Conservation (phyloP, 1,139 yeast species). For the Blastobotrys proliferans region DNA sequence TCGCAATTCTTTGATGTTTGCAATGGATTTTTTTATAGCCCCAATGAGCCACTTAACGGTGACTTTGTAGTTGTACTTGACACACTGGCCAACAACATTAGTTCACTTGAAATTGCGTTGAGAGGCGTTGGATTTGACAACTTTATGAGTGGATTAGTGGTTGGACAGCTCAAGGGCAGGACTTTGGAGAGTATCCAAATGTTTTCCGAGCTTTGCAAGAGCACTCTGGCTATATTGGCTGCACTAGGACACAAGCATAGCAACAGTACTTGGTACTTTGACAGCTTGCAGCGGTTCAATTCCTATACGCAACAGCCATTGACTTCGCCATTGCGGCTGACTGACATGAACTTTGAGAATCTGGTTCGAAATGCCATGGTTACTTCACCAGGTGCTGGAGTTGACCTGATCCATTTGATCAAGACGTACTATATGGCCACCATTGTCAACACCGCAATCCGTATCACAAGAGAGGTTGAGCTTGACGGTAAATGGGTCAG, state of each 20-base stretch:
- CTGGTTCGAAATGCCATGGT: slow-evolving; percentile 25
- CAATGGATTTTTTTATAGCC: neutral
- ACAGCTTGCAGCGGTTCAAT: neutral
- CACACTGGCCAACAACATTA: slow-evolving; percentile 50
- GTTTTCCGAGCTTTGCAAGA: slow-evolving; percentile 33
- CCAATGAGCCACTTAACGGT: neutral
- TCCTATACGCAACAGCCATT: neutral
- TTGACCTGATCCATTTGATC: slow-evolving; percentile 22
- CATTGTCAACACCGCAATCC: slow-evolving; percentile 21
- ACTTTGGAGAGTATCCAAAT: slow-evolving; percentile 47
- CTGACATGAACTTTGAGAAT: slow-evolving; percentile 18
- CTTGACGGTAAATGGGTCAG: slow-evolving; percentile 21
- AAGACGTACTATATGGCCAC: slow-evolving; percentile 22
- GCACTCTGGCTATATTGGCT: slow-evolving; percentile 9
- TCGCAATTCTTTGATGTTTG: neutral
- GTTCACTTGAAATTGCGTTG: slow-evolving; percentile 60
- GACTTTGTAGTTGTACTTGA: slow-evolving; percentile 10
- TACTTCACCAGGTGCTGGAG: slow-evolving; percentile 22
- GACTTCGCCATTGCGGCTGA: slow-evolving; percentile 10
- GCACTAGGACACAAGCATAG: neutral
- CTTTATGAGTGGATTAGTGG: slow-evolving; percentile 39
- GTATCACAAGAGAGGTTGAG: slow-evolving; percentile 19
- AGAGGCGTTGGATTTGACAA: slow-evolving; percentile 49
- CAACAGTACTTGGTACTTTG: neutral
- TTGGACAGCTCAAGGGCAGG: slow-evolving; percentile 59